phyloP scores from a whole-genome alignment of 768 basidiomycete species.

The Tylopilus vinaceipallidus region DNA sequence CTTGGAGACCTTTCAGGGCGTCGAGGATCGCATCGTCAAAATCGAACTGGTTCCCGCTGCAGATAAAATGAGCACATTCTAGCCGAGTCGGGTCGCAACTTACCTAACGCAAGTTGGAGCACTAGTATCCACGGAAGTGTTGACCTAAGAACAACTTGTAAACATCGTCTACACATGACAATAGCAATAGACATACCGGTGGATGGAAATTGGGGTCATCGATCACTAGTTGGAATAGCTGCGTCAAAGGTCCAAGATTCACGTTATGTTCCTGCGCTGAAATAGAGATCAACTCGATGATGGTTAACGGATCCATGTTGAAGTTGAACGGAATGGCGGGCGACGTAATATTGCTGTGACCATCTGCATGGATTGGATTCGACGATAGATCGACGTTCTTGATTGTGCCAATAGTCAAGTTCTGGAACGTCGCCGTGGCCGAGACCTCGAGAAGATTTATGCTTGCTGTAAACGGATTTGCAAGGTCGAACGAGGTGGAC shows the following conservation, averaged over 20 bases:
- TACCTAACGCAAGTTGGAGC: constrained; percentile 60
- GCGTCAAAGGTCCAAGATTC: constrained; percentile 56
- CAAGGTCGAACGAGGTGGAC: constrained; percentile 52
- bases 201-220: constrained; percentile 50
- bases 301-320: constrained; percentile 60
- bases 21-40: constrained; percentile 57
- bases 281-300: constrained; percentile 52
- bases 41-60: constrained; percentile 66
- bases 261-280: constrained; percentile 54
- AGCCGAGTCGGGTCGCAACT: background rate
- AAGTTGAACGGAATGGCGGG: constrained; percentile 56
- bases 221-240: constrained; percentile 53
- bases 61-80: constrained; percentile 5
- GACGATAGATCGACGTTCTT: constrained; percentile 52
- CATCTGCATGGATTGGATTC: constrained; percentile 56
- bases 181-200: constrained; percentile 36
- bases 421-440: constrained; percentile 54
- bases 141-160: constrained; percentile 39
- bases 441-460: constrained; percentile 58
- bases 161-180: background rate
- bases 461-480: constrained; percentile 71
- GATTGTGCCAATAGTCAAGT: constrained; percentile 57
- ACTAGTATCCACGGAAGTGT: constrained; percentile 50
- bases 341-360: constrained; percentile 59
- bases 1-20: constrained; percentile 57